Evolutionary conservation across 805 yeast species (phyloP), one percentile per base, ranked within the genome.

Genomic region (Limtongozyma cylindracea): DNA sequence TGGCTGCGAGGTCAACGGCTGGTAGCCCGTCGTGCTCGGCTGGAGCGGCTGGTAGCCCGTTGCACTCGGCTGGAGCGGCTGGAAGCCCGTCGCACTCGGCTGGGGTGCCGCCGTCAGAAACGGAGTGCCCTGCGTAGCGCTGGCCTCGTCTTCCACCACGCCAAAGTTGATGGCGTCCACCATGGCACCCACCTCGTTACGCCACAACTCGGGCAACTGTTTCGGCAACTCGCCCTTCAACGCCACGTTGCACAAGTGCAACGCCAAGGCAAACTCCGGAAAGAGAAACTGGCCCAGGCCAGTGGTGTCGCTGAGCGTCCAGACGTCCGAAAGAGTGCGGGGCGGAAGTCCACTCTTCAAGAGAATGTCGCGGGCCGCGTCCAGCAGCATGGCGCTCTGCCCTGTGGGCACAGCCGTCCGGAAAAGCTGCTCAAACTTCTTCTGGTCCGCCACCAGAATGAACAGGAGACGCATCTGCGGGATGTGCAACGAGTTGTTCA

Each of bases 221-320:
- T 50, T 51, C 3, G 96, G 95, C 27, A 82, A 52, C 31, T 74
- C 80, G 17, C 93, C 92, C 33, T 62, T 65, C 32, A 76, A 53
- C 1, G 71, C 72, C 35, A 64, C 45, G 32, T 74, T 72, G 39
- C 92, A 80, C 32, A 84, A 53, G 42, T 80, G 84, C 54, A 84
- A 65, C 10, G 93, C 80, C 31, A 84, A 53, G 10, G 91, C 91
- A 53, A 84, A 84, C 43, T 84, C 95, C 2, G 96, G 96, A 39
- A 82, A 84, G 33, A 84, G 47, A 28, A 84, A 58, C 24, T 65
- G 57, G 2, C 96, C 96, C 6, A 88, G 68, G 34, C 65, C 71
- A 33, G 68, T 73, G 2, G 91, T 70, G 38, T 84, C 96, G n/a
- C 91, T 61, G 26, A 84, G 50, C 12, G 72, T 67, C 96, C 96